Conservation (phyloP, 2,329 filamentous ascomycete species). For the Hypoxylon sp. region DNA sequence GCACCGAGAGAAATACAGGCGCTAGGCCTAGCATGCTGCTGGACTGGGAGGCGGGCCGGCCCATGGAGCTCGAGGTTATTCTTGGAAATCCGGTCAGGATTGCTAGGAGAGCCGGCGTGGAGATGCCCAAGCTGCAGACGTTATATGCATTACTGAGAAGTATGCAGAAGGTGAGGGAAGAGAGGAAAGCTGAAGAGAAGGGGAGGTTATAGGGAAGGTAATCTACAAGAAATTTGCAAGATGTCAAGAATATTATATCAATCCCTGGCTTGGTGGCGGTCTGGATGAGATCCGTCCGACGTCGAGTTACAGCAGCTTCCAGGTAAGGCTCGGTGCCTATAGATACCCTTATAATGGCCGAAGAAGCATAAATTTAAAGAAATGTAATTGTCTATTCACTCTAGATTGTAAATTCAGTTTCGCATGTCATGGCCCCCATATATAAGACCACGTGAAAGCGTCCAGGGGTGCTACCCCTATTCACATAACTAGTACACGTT, state of each 20-base stretch:
- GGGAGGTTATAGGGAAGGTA: conserved; percentile 55
- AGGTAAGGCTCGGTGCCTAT: not conserved
- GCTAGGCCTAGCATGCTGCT: conserved; percentile 77
- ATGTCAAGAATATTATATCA: not conserved
- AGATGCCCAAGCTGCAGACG: conserved; percentile 76
- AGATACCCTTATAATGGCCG: not conserved
- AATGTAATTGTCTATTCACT: not conserved
- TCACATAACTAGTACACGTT: not conserved
- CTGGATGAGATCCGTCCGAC: not conserved
- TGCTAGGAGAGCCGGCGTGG: conserved; percentile 72
- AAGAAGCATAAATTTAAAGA: not conserved
- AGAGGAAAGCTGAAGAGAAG: conserved; percentile 54
- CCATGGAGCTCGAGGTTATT: conserved; percentile 80
- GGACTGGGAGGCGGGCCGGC: conserved; percentile 77
- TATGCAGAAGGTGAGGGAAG: conserved; percentile 69
- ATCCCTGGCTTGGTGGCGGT: not conserved
- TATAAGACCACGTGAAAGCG: not conserved
- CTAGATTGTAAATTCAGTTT: not conserved
- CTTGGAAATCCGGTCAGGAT: conserved; percentile 78
- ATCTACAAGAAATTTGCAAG: not conserved
- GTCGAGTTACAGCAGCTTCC: not conserved
- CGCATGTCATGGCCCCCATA: not conserved
- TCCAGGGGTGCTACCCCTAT: conserved; percentile 1
- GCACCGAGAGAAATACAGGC: conserved; percentile 74
- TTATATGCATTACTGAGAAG: conserved; percentile 76